Conservation (phyloP, 1,139 yeast genomes). For the Torulaspora globosa region DNA sequence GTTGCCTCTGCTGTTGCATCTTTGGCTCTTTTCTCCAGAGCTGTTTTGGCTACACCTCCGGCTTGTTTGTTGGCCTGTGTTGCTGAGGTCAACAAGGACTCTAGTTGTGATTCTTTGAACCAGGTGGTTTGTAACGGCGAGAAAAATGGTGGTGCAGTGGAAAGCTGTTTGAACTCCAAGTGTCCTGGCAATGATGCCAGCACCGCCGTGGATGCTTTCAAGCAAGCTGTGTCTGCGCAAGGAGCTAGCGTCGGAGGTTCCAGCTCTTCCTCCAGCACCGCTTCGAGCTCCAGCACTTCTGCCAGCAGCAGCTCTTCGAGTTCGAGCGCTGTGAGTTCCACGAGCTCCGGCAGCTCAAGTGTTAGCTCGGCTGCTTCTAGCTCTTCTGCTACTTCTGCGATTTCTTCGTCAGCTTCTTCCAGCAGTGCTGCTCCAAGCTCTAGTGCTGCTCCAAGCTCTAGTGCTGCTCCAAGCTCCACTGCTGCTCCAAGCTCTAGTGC, state of each 20-base stretch:
- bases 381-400: conserved; percentile 19
- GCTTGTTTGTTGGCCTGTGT: conserved; percentile 91
- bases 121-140: conserved; percentile 60
- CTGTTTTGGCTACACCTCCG: conserved; percentile 70
- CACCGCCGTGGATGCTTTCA: conserved; percentile 55
- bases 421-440: conserved; percentile 13
- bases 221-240: conserved; percentile 48
- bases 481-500: conserved; percentile 7
- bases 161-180: conserved; percentile 55
- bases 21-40: conserved; percentile 47
- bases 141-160: conserved; percentile 47
- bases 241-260: conserved; percentile 32
- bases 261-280: conserved; percentile 35
- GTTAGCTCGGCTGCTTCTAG: conserved; percentile 18
- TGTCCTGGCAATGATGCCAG: conserved; percentile 63
- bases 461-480: conserved; percentile 10
- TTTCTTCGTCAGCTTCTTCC: conserved; percentile 11
- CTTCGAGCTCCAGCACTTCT: conserved; percentile 36
- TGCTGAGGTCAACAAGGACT: conserved; percentile 56
- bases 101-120: conserved; percentile 54
- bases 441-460: neutral
- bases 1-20: conserved; percentile 47
- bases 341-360: conserved; percentile 36
- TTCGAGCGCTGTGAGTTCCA: conserved; percentile 26
- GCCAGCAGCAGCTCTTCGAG: conserved; percentile 35